A percentile compares a stretch with the other conserved stretches of the same genome.
Evolutionary conservation across 176 grass and related monocot genomes (phyloP).

Genomic region (Alloteropsis semialata): DNA sequence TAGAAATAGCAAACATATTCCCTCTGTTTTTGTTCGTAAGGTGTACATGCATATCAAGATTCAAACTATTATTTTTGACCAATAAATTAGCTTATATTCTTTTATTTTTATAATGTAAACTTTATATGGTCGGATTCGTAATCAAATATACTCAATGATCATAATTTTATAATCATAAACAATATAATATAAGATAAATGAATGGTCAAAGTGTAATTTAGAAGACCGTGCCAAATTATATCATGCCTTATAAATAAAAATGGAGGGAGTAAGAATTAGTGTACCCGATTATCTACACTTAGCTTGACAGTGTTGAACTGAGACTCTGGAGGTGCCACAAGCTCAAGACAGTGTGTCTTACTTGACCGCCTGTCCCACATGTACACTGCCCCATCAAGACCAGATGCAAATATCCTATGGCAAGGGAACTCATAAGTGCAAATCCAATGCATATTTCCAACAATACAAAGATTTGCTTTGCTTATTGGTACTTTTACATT

Average conservation of each 20-base stretch:
- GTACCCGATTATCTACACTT: slow-evolving; percentile 68
- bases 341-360: slow-evolving; percentile 68
- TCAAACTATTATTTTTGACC: too few species aligned
- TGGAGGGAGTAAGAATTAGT: slow-evolving; percentile 9
- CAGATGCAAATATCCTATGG: slow-evolving; percentile 80
- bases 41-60: too few species aligned
- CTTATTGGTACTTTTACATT: background rate
- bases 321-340: slow-evolving; percentile 56
- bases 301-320: slow-evolving; percentile 76
- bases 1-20: background rate
- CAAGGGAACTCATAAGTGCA: slow-evolving; percentile 8
- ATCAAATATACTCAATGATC: too few species aligned
- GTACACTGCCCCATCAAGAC: slow-evolving; percentile 73
- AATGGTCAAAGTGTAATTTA: too few species aligned
- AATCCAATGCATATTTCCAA: slow-evolving; percentile 11
- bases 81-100: too few species aligned
- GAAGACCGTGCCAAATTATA: too few species aligned
- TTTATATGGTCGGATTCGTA: too few species aligned
- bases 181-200: too few species aligned
- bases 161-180: too few species aligned
- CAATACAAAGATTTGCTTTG: background rate
- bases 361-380: slow-evolving; percentile 82
- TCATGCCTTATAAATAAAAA: slow-evolving; percentile 8
- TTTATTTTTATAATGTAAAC: too few species aligned
- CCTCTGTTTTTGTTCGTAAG: too few species aligned